Evolutionary conservation across 345 rosid species (phyloP).

Genomic region (Carallia pectinifolia): DNA sequence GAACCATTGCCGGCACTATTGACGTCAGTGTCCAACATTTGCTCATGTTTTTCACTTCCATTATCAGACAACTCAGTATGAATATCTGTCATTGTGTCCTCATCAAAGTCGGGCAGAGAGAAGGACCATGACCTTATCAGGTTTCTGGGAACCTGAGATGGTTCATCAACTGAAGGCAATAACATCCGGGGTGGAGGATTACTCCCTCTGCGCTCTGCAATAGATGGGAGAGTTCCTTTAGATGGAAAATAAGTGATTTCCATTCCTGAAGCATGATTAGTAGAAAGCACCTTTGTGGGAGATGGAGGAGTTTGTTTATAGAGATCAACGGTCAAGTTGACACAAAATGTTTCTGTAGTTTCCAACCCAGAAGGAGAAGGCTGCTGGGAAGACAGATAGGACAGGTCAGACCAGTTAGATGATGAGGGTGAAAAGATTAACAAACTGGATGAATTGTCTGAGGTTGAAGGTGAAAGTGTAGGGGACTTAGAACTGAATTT

Average conservation of each 20-base stretch:
- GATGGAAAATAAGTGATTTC: conserved; percentile 28
- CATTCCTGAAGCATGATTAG: conserved; percentile 19
- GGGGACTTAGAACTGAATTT: conserved; percentile 56
- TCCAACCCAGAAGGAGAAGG: conserved; percentile 63
- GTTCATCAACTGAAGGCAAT: conserved; percentile 42
- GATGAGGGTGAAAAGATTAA: conserved; percentile 68
- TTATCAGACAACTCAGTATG: conserved; percentile 23
- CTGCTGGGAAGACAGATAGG: conserved; percentile 55
- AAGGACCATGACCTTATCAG: conserved; percentile 53
- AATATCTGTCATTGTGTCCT: conserved; percentile 36
- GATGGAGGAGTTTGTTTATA: conserved; percentile 29
- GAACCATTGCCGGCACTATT: conserved; percentile 15
- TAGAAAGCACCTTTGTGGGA: conserved; percentile 24
- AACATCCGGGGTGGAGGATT: conserved; percentile 54
- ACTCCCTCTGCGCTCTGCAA: conserved; percentile 72
- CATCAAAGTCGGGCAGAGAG: conserved; percentile 37
- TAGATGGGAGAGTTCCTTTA: conserved; percentile 38
- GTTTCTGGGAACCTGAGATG: conserved; percentile 26
- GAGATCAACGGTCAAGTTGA: conserved; percentile 19
- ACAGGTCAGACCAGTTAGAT: conserved; percentile 67
- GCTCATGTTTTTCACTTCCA: conserved; percentile 34
- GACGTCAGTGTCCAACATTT: conserved; percentile 37
- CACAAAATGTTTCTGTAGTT: conserved; percentile 28
- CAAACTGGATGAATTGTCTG: conserved; percentile 59
- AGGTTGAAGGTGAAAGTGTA: conserved; percentile 61